Evolutionary conservation across 139 green algal genomes (phyloP).

Genomic region (Coelastrella sp.): DNA sequence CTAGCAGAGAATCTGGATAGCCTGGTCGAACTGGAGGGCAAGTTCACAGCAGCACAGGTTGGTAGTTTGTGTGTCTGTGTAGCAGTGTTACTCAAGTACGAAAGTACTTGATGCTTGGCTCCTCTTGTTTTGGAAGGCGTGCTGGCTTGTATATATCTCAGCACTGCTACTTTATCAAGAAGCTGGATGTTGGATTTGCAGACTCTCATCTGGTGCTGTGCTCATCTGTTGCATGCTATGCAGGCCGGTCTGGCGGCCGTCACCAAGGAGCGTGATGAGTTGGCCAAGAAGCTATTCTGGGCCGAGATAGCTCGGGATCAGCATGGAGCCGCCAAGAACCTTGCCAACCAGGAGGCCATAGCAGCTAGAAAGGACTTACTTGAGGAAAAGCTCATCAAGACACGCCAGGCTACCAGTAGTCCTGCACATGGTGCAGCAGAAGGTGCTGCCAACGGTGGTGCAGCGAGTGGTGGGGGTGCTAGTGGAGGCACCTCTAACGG

Average conservation of each 20-base stretch:
- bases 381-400: constrained; percentile 33
- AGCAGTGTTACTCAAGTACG: no score
- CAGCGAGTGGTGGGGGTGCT: neutral
- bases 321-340: constrained; percentile 24
- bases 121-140: no score
- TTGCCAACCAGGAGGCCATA: constrained; percentile 27
- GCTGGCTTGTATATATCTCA: no score
- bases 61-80: no score
- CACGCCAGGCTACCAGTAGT: neutral
- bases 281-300: constrained; percentile 40
- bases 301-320: constrained; percentile 41
- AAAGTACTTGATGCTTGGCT: no score
- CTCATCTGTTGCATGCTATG: neutral
- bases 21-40: constrained; percentile 22
- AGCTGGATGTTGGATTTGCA: no score
- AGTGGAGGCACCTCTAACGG: neutral
- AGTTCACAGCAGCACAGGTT: constrained; percentile 28
- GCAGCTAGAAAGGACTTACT: constrained; percentile 15
- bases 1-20: constrained; percentile 26
- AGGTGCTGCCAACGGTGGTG: neutral
- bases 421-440: neutral
- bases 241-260: constrained; percentile 25
- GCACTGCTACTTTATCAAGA: no score
- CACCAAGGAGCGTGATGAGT: constrained; percentile 31
- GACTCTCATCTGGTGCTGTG: no score